Base-by-base conservation (phyloP, 805 yeast species). In the Ogataea philodendri region DNA sequence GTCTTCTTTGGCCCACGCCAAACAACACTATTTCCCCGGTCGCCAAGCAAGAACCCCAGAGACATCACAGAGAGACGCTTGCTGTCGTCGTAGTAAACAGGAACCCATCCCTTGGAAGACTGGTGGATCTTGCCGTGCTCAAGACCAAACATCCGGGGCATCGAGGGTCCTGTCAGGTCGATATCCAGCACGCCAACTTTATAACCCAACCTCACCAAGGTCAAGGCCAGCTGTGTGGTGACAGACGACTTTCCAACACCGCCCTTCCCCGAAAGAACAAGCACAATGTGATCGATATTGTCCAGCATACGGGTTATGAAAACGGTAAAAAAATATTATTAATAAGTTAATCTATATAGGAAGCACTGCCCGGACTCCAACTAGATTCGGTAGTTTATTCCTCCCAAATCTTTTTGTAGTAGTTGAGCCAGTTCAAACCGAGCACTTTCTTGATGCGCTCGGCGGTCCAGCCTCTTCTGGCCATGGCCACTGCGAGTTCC, bases 1-100 rank as follows among this genome's bases (percentile, higher is more conserved):
- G 97, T 89, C 57, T 94, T 93, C 62, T 90, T 88, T 3, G 99
- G 98, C 0, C 99, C 99, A 54, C 97, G 70, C 99, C 99, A 93
- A 7, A 93, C 97, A 11, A 93, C 93, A 16, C 94, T 79, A 51
- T 83, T 85, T 17, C 94, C 95, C 44, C 97, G 63, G 53, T 86
- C 81, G 16, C 82, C 80, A 5, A 93, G 62, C 33, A 93, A 61
- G 55, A 93, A 93, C 5, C 97, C 99, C 9, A 93, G 60, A 3
- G 95, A 85, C 83, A 90, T 87, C 28, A 89, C 72, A 17, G 76
- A 70, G 9, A 90, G 61, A 53, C 75, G 53, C 39, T 70, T 60
- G 17, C 60, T 37, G 9, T 48, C 42, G 36, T 66, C 72, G 10
- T 70, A 63, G 39, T 69, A 63, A 0, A 93, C 97, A 0, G 99